phyloP scores from a whole-genome alignment of 2,329 filamentous ascomycete genomes.

The Pseudocercospora ulei region DNA sequence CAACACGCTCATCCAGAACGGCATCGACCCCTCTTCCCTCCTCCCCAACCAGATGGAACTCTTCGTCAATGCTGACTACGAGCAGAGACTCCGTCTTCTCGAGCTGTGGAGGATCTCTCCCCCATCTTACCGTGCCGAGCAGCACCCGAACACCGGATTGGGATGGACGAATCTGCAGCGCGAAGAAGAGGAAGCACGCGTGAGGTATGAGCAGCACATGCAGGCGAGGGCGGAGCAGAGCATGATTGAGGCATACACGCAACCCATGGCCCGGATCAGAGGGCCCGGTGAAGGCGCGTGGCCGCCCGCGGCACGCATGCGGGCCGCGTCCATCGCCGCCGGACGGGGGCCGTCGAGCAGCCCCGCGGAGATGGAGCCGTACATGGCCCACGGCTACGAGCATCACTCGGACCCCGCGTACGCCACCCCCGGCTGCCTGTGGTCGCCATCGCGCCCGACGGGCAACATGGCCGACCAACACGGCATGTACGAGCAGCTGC shows the following conservation, averaged over 20 bases:
- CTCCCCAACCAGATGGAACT: conserved; percentile 67
- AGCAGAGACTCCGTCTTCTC: conserved; percentile 64
- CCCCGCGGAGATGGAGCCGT: conserved; percentile 55
- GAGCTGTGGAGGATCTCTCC: conserved; percentile 80
- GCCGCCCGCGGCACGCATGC: conserved; percentile 28
- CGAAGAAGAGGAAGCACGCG: conserved; percentile 47
- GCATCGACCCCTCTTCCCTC: conserved; percentile 59
- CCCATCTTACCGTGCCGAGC: conserved; percentile 45
- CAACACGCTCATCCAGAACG: conserved; percentile 52
- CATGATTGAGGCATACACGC: conserved; percentile 26
- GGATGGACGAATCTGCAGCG: conserved; percentile 47
- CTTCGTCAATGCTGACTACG: conserved; percentile 62
- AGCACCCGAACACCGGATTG: conserved; percentile 47
- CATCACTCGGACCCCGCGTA: conserved; percentile 61
- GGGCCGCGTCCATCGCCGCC: conserved; percentile 27
- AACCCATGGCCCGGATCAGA: conserved; percentile 27
- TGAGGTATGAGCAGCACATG: conserved; percentile 46
- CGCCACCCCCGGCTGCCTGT: conserved; percentile 33
- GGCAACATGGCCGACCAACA: conserved; percentile 58
- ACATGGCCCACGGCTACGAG: conserved; percentile 76
- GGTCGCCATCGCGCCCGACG: conserved; percentile 37
- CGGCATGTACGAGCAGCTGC: conserved; percentile 50
- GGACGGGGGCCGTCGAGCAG: conserved; percentile 12
- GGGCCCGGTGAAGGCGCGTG: conserved; percentile 25
- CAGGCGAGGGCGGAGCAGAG: conserved; percentile 21